Evolutionary conservation across 2,329 filamentous ascomycete species (phyloP).

Genomic region (Graphiopsis chlorocephala): DNA sequence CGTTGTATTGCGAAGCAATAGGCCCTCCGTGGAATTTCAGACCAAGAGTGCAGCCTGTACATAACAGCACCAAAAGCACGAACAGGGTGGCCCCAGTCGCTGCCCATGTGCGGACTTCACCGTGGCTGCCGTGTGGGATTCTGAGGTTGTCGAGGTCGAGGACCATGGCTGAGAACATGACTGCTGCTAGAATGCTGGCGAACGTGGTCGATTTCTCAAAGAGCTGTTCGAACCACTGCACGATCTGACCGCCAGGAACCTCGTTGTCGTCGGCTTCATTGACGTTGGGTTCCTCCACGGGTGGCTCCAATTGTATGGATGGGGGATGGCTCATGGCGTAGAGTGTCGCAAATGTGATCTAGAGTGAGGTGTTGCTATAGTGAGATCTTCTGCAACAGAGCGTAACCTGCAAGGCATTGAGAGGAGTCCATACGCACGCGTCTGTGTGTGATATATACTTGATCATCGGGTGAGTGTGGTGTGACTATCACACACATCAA

Average conservation of each 20-base stretch:
- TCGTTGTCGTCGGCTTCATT: not conserved
- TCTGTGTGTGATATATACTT: not conserved
- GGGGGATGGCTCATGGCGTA: not conserved
- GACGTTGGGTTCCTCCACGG: not conserved
- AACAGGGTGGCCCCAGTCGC: not conserved
- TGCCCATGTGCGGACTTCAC: not conserved
- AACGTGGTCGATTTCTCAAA: conserved; percentile 1
- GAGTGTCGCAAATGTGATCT: not conserved
- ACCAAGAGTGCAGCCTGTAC: not conserved
- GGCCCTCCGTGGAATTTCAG: not conserved
- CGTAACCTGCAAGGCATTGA: not conserved
- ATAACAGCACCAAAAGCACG: not conserved
- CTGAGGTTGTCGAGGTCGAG: not conserved
- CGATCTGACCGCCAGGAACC: not conserved
- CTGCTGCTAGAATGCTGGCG: conserved; percentile 3
- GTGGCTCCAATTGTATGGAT: not conserved
- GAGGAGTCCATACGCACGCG: not conserved
- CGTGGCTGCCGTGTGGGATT: not conserved
- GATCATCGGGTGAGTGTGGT: not conserved
- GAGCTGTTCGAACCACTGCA: conserved; percentile 7
- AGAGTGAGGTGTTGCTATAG: not conserved
- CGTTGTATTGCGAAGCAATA: not conserved
- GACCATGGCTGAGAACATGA: conserved; percentile 11
- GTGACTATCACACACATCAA: not conserved
- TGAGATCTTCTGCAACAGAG: not conserved